Conservation (phyloP, 345 rosid species). For the Atalantia buxifolia region DNA sequence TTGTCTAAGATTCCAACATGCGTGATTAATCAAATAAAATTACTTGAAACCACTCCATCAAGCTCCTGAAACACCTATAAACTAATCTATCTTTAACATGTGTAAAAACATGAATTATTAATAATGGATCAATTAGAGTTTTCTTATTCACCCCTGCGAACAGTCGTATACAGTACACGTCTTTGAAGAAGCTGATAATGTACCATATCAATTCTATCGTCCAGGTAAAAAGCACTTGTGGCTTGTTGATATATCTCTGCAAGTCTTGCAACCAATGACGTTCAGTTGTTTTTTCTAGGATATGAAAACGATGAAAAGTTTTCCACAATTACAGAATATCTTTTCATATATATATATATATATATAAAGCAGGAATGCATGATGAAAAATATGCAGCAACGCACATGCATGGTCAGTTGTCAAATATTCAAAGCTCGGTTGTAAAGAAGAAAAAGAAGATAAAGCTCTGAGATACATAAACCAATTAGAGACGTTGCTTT, state of each 20-base stretch:
- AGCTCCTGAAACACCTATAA: too few relatives aligned
- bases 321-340: background rate
- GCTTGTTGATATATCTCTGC: background rate
- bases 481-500: conserved; percentile 1
- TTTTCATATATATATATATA: too few relatives aligned
- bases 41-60: too few relatives aligned
- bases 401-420: conserved; percentile 19
- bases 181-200: background rate
- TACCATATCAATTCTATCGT: too few relatives aligned
- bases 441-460: conserved; percentile 20
- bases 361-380: background rate
- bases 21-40: too few relatives aligned
- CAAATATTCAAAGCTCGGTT: conserved; percentile 21
- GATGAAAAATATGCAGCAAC: conserved; percentile 4
- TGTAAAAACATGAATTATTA: too few relatives aligned
- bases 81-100: too few relatives aligned
- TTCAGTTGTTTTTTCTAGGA: background rate
- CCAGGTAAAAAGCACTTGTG: background rate
- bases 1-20: too few relatives aligned
- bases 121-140: background rate
- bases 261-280: background rate
- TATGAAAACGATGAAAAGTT: background rate
- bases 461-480: conserved; percentile 6
- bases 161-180: background rate
- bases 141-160: background rate